Percentiles rank a stretch among this genome's conserved stretches.
Conservation (phyloP, 1,139 yeast genomes). For the Blastobotrys illinoisensis region DNA sequence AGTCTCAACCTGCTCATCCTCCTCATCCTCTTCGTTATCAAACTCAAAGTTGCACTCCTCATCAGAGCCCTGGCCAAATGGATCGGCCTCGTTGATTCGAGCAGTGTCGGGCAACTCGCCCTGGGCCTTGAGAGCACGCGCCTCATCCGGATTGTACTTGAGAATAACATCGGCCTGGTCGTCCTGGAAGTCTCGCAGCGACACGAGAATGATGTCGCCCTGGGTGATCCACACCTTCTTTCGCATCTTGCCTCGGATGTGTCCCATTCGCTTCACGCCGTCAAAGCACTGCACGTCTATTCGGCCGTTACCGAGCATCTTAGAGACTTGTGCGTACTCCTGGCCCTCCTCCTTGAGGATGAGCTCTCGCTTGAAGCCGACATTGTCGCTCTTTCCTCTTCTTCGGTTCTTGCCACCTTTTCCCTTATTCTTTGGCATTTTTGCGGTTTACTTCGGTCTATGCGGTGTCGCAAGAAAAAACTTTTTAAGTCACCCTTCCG, state of each 20-base stretch:
- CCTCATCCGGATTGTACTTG: constrained; percentile 96
- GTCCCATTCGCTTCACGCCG: constrained; percentile 90
- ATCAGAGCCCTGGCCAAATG: constrained; percentile 93
- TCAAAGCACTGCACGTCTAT: constrained; percentile 94
- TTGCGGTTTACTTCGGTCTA: neutral
- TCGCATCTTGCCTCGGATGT: constrained; percentile 97
- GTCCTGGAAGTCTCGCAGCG: constrained; percentile 97
- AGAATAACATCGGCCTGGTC: constrained; percentile 97
- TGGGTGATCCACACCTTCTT: constrained; percentile 99
- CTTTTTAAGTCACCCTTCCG: neutral
- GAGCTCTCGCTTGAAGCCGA: constrained; percentile 90
- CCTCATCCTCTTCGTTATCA: constrained; percentile 86
- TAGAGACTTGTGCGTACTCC: constrained; percentile 96
- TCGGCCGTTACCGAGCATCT: constrained; percentile 98
- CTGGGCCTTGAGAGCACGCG: constrained; percentile 88
- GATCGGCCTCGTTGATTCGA: constrained; percentile 95
- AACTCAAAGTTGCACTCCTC: constrained; percentile 98
- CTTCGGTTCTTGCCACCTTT: constrained; percentile 75
- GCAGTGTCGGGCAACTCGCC: constrained; percentile 96
- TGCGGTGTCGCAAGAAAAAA: neutral
- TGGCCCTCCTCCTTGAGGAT: constrained; percentile 92
- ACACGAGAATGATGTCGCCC: constrained; percentile 94
- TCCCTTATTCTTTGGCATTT: constrained; percentile 53
- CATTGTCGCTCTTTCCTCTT: constrained; percentile 97
- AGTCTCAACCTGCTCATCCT: constrained; percentile 65